These are phyloP conservation scores for Polytrichum formosum DNA, from an alignment of 225 moss, liverwort and hornwort genomes.

Conservation along the genomic window DNA sequence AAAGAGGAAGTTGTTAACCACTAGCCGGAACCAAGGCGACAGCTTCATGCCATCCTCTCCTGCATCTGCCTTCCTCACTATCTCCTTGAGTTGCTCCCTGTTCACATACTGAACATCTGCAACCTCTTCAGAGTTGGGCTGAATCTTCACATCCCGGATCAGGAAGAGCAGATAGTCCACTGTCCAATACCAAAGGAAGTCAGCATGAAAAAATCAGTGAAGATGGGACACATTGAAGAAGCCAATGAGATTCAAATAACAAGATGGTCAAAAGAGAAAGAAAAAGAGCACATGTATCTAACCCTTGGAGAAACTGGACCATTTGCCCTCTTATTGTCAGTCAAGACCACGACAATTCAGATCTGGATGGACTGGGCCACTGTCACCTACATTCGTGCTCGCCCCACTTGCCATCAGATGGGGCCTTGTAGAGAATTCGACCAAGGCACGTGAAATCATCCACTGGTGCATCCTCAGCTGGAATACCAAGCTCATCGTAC, in stretches of 20 bases:
- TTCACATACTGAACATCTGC: constrained; percentile 84
- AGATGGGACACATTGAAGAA: too few species aligned
- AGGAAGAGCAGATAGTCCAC: constrained; percentile 92
- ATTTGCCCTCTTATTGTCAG: too few species aligned
- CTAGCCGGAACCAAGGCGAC: constrained; percentile 96
- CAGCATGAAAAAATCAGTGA: too few species aligned
- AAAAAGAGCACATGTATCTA: too few species aligned
- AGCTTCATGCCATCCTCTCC: constrained; percentile 79
- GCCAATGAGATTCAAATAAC: too few species aligned
- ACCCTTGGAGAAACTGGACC: too few species aligned
- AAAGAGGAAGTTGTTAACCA: constrained; percentile 84
- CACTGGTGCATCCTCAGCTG: constrained; percentile 86
- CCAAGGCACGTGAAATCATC: constrained; percentile 82
- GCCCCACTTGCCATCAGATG: constrained; percentile 98
- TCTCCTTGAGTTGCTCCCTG: constrained; percentile 79
- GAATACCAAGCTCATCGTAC: constrained; percentile 87
- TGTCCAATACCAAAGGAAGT: constrained; percentile 26
- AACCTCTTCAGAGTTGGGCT: constrained; percentile 92
- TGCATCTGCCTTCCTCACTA: constrained; percentile 80
- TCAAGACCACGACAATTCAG: too few species aligned
- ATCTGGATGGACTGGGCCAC: not conserved
- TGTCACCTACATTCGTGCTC: constrained; percentile 82
- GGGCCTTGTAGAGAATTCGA: constrained; percentile 92
- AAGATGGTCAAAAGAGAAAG: too few species aligned
- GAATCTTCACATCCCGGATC: constrained; percentile 72